phyloP scores from a whole-genome alignment of 352 stramenopile genomes.

The Pilasporangium apinafurcum region DNA sequence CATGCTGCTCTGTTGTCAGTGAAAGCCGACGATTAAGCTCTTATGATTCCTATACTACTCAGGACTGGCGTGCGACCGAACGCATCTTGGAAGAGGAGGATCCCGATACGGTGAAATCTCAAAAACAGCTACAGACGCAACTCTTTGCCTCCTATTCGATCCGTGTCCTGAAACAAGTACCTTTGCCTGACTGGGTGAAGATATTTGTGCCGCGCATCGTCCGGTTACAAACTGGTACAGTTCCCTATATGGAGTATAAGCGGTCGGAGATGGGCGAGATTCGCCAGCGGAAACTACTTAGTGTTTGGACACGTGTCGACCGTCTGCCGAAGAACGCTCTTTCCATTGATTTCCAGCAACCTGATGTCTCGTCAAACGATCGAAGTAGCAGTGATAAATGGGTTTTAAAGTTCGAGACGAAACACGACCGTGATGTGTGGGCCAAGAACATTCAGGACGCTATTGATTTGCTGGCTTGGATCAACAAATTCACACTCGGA shows the following conservation, averaged over 20 bases:
- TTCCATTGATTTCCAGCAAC: constrained; percentile 54
- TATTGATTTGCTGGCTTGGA: constrained; percentile 57
- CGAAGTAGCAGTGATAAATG: constrained; percentile 33
- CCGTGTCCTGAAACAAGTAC: constrained; percentile 61
- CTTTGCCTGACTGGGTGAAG: constrained; percentile 67
- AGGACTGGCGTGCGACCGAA: constrained; percentile 17
- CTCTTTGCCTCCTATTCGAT: constrained; percentile 37
- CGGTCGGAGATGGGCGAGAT: constrained; percentile 44
- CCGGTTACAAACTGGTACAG: constrained; percentile 45
- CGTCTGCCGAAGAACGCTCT: constrained; percentile 66
- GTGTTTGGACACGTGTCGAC: constrained; percentile 46
- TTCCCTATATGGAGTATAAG: constrained; percentile 64
- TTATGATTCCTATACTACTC: constrained; percentile 3
- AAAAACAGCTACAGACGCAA: constrained; percentile 45
- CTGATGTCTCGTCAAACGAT: constrained; percentile 2
- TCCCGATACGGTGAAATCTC: constrained; percentile 9
- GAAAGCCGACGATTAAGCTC: constrained; percentile 7
- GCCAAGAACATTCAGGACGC: constrained; percentile 61
- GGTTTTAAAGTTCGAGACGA: constrained; percentile 69
- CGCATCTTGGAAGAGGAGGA: constrained; percentile 26
- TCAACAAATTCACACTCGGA: constrained; percentile 64
- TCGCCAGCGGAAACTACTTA: constrained; percentile 56
- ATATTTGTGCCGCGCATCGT: constrained; percentile 66
- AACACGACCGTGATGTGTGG: constrained; percentile 57
- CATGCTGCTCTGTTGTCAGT: constrained; percentile 28